Base-by-base conservation (phyloP, 1,284 basidiomycete species). In the Mycosarcoma maydis region DNA sequence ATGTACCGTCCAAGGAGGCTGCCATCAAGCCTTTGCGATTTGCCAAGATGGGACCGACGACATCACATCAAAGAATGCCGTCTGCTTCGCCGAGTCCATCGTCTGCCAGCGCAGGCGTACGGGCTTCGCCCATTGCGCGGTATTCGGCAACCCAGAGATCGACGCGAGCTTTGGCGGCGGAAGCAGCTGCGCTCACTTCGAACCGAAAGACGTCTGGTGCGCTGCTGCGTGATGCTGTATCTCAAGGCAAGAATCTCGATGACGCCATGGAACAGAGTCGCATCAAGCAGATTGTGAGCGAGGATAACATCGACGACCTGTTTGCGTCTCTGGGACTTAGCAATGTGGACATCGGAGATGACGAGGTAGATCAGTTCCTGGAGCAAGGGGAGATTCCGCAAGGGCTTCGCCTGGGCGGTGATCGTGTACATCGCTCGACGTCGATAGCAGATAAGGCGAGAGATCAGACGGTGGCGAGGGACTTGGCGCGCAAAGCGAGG, bases 301-400 rank as follows among this genome's bases (percentile, higher is more conserved):
- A 58, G 30, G 73, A 75, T 29, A 68, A 72, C 32, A 46, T 72
- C 30, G 78, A 80, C 33, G 77, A 79, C 22, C 65, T 81, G 3
- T 73, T 81, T 19, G 73, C 72, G 1, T 73, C 59, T 10, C 53
- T 81, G 4, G 80, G 80, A 3, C 60, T 81, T 3, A 59, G 51
- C 33, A 70, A 81, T 30, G 55, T 74, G 17, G 64, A 70, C 32
- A 58, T 81, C n/a, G 61, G 46, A 11, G 77, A 75, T 11, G 73
- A 68, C 32, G 75, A 80, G 43, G 76, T 74, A 17, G 77, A 81
- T 13, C 72, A 62, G 6, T 76, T 81, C 52, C 62, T 80, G 4
- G 39, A 50, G 11, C 56, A 68, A 23, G 77, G 77, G n/a, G 55
- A 58, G 8, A 66, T 77, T 23, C 75, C 75, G 3, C 53, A 67